A percentile compares a stretch with the other conserved stretches of the same genome.
These are phyloP conservation scores for Ceratobasidium sp. DNA, from an alignment of 1,284 basidiomycete genomes.

Conservation along the genomic window DNA sequence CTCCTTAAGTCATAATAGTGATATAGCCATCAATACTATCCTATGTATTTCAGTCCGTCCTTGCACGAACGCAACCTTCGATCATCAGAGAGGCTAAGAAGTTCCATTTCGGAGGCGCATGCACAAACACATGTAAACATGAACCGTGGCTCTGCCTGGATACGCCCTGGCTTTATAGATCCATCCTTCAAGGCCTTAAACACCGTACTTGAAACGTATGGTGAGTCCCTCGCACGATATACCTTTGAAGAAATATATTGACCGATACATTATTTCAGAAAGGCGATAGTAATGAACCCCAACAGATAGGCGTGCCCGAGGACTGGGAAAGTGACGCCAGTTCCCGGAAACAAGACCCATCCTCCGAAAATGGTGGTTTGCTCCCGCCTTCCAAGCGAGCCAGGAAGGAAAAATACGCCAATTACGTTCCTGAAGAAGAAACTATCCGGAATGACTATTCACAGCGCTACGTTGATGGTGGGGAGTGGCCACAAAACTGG, in stretches of 20 bases:
- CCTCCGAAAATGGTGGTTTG: slow-evolving; percentile 9
- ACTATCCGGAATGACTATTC: slow-evolving; percentile 95
- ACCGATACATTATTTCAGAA: slow-evolving; percentile 24
- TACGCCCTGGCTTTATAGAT: not conserved
- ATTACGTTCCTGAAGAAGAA: slow-evolving; percentile 89
- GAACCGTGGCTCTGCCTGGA: not conserved
- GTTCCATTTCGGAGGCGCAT: not conserved
- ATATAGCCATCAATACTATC: slow-evolving; percentile 5
- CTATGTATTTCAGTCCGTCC: no score
- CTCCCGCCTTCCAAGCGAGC: slow-evolving; percentile 73
- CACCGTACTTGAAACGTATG: slow-evolving; percentile 10
- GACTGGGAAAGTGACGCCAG: slow-evolving; percentile 33
- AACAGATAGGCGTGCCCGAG: slow-evolving; percentile 39
- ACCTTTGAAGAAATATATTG: not conserved
- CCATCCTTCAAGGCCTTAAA: not conserved
- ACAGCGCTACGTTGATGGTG: slow-evolving; percentile 84
- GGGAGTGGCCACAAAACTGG: slow-evolving; percentile 90
- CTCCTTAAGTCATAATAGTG: not conserved
- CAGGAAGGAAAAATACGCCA: slow-evolving; percentile 66
- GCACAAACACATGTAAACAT: slow-evolving; percentile 19
- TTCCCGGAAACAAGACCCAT: slow-evolving; percentile 30
- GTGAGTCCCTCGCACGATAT: not conserved
- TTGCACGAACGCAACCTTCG: no score
- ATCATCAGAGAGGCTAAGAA: not conserved
- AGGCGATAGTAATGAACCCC: slow-evolving; percentile 29